Conservation (phyloP, 2,329 filamentous ascomycete genomes). For the Arthrobotrys sinensis region DNA sequence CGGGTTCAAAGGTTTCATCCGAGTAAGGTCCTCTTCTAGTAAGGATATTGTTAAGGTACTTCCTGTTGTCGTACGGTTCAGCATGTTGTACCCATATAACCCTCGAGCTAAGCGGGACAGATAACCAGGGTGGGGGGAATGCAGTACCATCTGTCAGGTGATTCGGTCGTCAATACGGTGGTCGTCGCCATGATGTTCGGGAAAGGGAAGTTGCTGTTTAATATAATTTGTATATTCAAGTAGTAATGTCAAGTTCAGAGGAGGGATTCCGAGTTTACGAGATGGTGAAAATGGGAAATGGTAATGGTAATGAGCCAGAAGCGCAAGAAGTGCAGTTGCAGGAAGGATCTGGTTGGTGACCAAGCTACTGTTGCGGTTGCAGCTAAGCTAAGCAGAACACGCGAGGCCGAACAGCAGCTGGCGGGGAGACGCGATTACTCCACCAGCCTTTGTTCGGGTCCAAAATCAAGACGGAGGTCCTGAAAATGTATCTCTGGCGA, state of each 20-base stretch:
- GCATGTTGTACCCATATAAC: constrained; percentile 13
- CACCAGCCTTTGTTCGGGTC: not conserved
- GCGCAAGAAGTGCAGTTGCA: constrained; percentile 46
- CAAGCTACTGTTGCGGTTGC: constrained; percentile 13
- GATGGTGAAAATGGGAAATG: constrained; percentile 17
- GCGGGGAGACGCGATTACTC: constrained; percentile 33
- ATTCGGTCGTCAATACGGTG: constrained; percentile 52
- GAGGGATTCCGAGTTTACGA: constrained; percentile 11
- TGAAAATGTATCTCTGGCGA: constrained; percentile 55
- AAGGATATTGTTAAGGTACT: constrained; percentile 85
- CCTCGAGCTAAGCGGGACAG: constrained; percentile 48
- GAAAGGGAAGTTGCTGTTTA: not conserved
- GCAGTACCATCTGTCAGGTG: constrained; percentile 52
- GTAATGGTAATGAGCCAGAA: constrained; percentile 32
- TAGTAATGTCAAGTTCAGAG: not conserved
- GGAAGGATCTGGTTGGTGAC: constrained; percentile 43
- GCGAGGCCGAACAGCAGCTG: constrained; percentile 1
- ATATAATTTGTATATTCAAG: not conserved
- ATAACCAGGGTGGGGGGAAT: constrained; percentile 48
- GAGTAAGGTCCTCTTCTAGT: constrained; percentile 85
- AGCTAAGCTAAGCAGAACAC: constrained; percentile 48
- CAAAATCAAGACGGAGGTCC: constrained; percentile 13
- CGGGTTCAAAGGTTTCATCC: constrained; percentile 74
- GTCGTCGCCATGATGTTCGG: constrained; percentile 41
- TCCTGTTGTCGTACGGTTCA: constrained; percentile 72